Percentiles rank a stretch among this genome's conserved stretches.
These are phyloP conservation scores for Leccinum pellstonianum DNA, from an alignment of 768 basidiomycete genomes.

Conservation along the genomic window DNA sequence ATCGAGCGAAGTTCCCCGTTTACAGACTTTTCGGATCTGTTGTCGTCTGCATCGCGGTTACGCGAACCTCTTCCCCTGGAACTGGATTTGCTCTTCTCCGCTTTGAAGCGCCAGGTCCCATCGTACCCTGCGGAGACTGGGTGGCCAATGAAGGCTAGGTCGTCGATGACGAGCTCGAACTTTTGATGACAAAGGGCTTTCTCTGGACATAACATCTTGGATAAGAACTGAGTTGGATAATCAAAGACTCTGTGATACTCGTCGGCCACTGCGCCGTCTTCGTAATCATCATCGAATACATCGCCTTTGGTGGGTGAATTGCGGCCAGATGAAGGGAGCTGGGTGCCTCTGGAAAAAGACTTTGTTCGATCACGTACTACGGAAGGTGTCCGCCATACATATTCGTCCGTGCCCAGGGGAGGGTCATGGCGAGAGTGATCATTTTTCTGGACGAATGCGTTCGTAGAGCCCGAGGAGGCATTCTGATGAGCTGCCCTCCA, in stretches of 20 bases:
- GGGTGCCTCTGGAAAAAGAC: constrained; percentile 49
- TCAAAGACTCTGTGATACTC: constrained; percentile 75
- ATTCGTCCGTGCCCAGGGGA: constrained; percentile 41
- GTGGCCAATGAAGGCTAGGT: constrained; percentile 91
- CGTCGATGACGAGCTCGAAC: constrained; percentile 90
- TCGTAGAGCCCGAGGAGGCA: constrained; percentile 33
- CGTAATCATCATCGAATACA: constrained; percentile 35
- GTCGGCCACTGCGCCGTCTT: constrained; percentile 35
- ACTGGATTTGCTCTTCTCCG: constrained; percentile 52
- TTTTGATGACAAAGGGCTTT: constrained; percentile 86
- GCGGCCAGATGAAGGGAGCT: constrained; percentile 47
- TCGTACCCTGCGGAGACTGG: constrained; percentile 80
- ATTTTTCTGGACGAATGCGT: constrained; percentile 6
- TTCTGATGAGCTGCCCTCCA: constrained; percentile 65
- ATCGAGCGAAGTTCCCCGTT: constrained; percentile 35
- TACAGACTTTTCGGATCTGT: constrained; percentile 31
- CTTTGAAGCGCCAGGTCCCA: constrained; percentile 72
- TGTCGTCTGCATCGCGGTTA: constrained; percentile 39
- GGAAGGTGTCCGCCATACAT: constrained; percentile 63
- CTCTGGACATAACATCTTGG: constrained; percentile 76
- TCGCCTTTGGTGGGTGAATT: constrained; percentile 50
- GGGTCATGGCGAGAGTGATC: constrained; percentile 1
- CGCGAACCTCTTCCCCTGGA: constrained; percentile 58
- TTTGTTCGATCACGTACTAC: constrained; percentile 47
- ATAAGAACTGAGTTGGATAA: constrained; percentile 79